These are phyloP conservation scores for Pyrenochaeta sp. DNA, from an alignment of 2,329 filamentous ascomycete genomes.

Conservation along the genomic window DNA sequence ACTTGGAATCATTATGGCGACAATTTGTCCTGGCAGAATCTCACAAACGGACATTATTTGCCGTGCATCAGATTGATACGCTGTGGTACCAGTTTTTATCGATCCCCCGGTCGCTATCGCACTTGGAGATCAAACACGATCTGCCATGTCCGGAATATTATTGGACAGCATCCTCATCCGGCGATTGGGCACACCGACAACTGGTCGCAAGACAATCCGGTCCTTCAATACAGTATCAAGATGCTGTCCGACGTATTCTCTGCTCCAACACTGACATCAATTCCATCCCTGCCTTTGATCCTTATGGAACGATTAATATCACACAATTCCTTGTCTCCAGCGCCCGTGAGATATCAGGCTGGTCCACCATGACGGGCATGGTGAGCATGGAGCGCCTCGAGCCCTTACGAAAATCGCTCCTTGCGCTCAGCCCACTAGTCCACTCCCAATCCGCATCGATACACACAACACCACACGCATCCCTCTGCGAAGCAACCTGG, in stretches of 20 bases:
- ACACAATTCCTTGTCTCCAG: conserved; percentile 33
- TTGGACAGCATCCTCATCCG: conserved; percentile 23
- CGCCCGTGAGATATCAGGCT: conserved; percentile 32
- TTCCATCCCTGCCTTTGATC: conserved; percentile 26
- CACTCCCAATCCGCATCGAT: conserved; percentile 3
- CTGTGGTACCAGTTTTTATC: conserved; percentile 35
- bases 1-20: conserved; percentile 25
- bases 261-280: conserved; percentile 16
- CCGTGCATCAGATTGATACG: conserved; percentile 30
- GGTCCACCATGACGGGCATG: conserved; percentile 34
- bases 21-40: conserved; percentile 20
- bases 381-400: conserved; percentile 30
- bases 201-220: conserved; percentile 12
- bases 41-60: conserved; percentile 26
- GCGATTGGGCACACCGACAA: conserved; percentile 24
- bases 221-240: conserved; percentile 19
- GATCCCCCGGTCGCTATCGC: conserved; percentile 31
- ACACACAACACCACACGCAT: conserved; percentile 9
- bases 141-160: conserved; percentile 28
- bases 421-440: conserved; percentile 20
- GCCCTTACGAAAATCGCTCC: conserved; percentile 22
- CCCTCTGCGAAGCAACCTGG: conserved; percentile 28
- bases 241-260: conserved; percentile 23
- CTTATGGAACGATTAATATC: conserved; percentile 32
- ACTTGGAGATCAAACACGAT: conserved; percentile 32